Conservation (phyloP, 2,329 filamentous ascomycete genomes). For the Fusarium odoratissimum region DNA sequence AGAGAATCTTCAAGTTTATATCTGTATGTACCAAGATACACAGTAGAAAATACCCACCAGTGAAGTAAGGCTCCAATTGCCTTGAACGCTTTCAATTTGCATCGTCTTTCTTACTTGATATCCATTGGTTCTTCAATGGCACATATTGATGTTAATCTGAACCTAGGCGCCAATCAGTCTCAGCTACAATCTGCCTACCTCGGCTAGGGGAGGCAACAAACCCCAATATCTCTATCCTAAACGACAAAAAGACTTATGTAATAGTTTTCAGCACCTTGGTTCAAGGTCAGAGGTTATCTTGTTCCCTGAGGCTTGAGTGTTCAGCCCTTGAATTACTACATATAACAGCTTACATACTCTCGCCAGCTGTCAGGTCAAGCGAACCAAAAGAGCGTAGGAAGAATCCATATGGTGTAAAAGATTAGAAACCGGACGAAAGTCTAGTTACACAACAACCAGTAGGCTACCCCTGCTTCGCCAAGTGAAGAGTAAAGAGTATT, state of each 20-base stretch:
- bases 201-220: not conserved
- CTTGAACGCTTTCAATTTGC: not conserved
- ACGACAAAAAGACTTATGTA: not conserved
- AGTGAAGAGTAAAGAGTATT: not conserved
- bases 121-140: not conserved
- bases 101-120: not conserved
- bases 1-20: not conserved
- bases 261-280: not conserved
- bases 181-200: not conserved
- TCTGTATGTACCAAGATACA: not conserved
- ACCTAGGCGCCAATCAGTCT: not conserved
- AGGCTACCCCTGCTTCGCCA: not conserved
- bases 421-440: not conserved
- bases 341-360: not conserved
- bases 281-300: not conserved
- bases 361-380: not conserved
- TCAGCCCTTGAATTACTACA: not conserved
- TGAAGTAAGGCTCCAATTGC: not conserved
- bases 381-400: not conserved
- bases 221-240: not conserved
- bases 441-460: not conserved
- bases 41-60: not conserved
- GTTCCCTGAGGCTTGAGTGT: not conserved
- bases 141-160: not conserved
- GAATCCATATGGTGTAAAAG: not conserved